Base-by-base conservation (phyloP, 1,284 basidiomycete species). In the Tausonia pullulans region DNA sequence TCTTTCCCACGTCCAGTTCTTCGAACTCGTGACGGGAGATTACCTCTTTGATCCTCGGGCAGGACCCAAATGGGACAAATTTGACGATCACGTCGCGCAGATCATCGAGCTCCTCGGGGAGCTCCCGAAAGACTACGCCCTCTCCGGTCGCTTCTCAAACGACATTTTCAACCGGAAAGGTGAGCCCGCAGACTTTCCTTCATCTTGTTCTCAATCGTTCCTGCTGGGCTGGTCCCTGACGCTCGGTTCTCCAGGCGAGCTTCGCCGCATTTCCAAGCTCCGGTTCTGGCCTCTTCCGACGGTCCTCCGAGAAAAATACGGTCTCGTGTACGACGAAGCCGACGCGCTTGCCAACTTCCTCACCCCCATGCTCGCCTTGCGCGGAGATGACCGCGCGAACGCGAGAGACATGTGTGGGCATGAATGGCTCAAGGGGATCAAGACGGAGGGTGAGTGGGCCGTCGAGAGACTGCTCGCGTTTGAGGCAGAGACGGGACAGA, bases 51-150 rank as follows among this genome's bases (percentile, higher is more conserved):
- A 94, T 72, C 72, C 82, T 73, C 70, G 80, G 77, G 79, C 81
- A 1, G 81, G 82, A 4, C 77, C 79, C 58, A 80, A 82, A 68
- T 84, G 82, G 74, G 81, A 81, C 79, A 96, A 97, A 77, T 95
- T 98, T 76, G 95, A 98, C 76, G 95, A 98, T 74, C 95, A 98
- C 73, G 90, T 98, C 67, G 95, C 96, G 4, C 95, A 98, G 78
- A 91, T 98, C 71, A 92, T 98, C 77, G 96, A 98, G 78, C 82
- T 98, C 14, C 80, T 98, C 70, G 96, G 95, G 60, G 90, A 96
- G 72, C 80, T 89, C 59, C 90, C 94, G 11, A 87, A 87, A 72
- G 81, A 80, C 60, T 79, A 98, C 58, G 91, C 92, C 2, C 84
- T 96, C 70, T 84, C 85, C 4, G 96, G 96, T 57, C 98, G 96